Conservation (phyloP, 352 stramenopile species). For the Phytopythium delawarense region DNA sequence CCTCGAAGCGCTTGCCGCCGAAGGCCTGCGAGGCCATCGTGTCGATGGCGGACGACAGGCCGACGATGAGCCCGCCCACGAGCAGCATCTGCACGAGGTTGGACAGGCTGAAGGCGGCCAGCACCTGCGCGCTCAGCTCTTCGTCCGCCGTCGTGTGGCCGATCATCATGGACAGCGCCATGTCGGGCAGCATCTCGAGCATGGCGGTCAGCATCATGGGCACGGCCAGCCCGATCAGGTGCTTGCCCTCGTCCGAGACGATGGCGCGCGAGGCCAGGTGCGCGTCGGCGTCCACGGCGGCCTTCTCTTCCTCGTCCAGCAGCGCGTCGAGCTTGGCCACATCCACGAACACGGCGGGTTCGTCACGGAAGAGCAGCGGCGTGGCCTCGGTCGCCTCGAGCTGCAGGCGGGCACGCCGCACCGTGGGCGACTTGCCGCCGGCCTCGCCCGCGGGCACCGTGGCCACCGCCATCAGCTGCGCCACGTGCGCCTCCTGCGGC, state of each 20-base stretch:
- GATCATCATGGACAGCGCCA: constrained; percentile 58
- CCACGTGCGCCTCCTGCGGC: constrained; percentile 30
- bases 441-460: constrained; percentile 8
- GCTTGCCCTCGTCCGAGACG: constrained; percentile 26
- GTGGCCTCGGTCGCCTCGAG: constrained; percentile 12
- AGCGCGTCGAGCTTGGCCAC: constrained; percentile 27
- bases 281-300: constrained; percentile 16
- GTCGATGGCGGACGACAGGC: constrained; percentile 51
- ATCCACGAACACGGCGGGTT: constrained; percentile 14
- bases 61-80: constrained; percentile 41
- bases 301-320: constrained; percentile 34
- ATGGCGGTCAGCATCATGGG: constrained; percentile 43
- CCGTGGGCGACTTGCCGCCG: constrained; percentile 1
- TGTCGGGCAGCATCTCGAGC: constrained; percentile 45
- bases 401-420: not conserved
- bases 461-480: constrained; percentile 13
- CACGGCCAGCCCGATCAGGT: constrained; percentile 27
- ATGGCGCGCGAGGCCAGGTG: constrained; percentile 28
- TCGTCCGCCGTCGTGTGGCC: constrained; percentile 34
- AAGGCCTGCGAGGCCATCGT: constrained; percentile 66
- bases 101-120: constrained; percentile 52
- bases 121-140: constrained; percentile 45
- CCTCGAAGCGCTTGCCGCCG: constrained; percentile 44
- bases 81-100: constrained; percentile 52
- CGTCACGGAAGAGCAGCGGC: constrained; percentile 16